A percentile compares a stretch with the other conserved stretches of the same genome.
Conservation (phyloP, 1,139 yeast genomes). For the Yamadazyma atmosphaerica region DNA sequence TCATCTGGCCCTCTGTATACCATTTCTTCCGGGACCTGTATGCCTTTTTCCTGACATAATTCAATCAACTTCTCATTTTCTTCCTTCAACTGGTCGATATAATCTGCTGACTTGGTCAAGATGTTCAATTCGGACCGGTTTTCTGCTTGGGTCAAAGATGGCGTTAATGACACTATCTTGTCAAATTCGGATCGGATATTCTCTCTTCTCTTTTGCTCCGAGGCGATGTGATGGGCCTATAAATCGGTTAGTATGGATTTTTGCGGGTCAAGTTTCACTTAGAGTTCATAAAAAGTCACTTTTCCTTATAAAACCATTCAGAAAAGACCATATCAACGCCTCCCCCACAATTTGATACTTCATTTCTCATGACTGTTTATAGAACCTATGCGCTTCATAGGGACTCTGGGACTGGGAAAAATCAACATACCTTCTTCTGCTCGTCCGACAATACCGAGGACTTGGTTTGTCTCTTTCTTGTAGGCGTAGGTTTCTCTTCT, state of each 20-base stretch:
- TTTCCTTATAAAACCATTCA: background rate
- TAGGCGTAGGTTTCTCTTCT: slow-evolving; percentile 1
- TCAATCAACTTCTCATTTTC: slow-evolving; percentile 40
- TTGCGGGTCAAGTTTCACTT: background rate
- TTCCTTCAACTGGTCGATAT: slow-evolving; percentile 40
- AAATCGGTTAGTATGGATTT: slow-evolving; percentile 12
- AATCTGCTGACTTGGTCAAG: slow-evolving; percentile 48
- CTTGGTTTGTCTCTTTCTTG: slow-evolving; percentile 24
- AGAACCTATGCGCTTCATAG: background rate
- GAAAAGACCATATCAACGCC: background rate
- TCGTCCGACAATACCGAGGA: slow-evolving; percentile 41
- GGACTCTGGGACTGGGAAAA: background rate
- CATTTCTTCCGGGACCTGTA: slow-evolving; percentile 39
- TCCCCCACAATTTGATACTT: slow-evolving; percentile 1
- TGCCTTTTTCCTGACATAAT: slow-evolving; percentile 35
- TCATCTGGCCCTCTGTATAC: slow-evolving; percentile 41
- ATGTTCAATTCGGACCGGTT: slow-evolving; percentile 48
- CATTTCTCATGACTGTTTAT: background rate
- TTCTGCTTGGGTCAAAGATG: slow-evolving; percentile 42
- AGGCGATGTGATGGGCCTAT: slow-evolving; percentile 51
- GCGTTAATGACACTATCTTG: slow-evolving; percentile 43
- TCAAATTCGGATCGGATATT: slow-evolving; percentile 50
- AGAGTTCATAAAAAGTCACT: background rate
- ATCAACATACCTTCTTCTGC: slow-evolving; percentile 41
- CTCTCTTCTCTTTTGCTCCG: slow-evolving; percentile 50